Conservation (phyloP, 1,139 yeast species). For the Arxiozyma slooffiae region DNA sequence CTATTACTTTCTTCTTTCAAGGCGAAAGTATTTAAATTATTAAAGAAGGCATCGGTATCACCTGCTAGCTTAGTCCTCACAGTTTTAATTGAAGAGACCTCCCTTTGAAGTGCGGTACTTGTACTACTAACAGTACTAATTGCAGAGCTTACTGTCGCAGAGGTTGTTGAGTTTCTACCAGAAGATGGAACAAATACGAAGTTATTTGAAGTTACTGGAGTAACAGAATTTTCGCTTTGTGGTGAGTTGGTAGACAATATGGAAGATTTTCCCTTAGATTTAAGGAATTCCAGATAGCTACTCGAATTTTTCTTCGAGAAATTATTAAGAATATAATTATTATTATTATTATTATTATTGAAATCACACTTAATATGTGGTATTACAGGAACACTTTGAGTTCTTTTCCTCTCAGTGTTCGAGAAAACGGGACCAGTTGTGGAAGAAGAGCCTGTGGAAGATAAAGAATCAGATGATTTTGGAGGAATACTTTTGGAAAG, state of each 20-base stretch:
- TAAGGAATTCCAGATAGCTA: constrained; percentile 21
- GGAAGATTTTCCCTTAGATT: constrained; percentile 23
- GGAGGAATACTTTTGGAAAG: constrained; percentile 1
- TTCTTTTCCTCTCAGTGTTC: not conserved
- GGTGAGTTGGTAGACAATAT: not conserved
- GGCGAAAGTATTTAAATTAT: constrained; percentile 1
- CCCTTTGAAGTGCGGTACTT: not conserved
- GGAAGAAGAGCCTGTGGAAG: not conserved
- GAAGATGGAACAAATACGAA: not conserved
- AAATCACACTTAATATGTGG: not conserved
- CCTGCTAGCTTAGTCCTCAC: not conserved
- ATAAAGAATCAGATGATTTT: constrained; percentile 1
- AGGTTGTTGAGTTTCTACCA: not conserved
- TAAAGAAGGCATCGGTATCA: not conserved
- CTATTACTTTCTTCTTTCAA: not conserved
- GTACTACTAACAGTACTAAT: not conserved
- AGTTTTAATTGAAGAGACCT: constrained; percentile 1
- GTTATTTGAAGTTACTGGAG: not conserved
- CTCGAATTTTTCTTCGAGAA: not conserved
- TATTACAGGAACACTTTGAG: not conserved
- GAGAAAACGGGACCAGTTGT: not conserved
- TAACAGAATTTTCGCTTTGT: not conserved
- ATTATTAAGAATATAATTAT: not conserved
- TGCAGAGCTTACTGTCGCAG: not conserved
- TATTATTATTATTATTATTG: not conserved